phyloP scores from a whole-genome alignment of 345 rosid species.

The Rhodamnia argentea region DNA sequence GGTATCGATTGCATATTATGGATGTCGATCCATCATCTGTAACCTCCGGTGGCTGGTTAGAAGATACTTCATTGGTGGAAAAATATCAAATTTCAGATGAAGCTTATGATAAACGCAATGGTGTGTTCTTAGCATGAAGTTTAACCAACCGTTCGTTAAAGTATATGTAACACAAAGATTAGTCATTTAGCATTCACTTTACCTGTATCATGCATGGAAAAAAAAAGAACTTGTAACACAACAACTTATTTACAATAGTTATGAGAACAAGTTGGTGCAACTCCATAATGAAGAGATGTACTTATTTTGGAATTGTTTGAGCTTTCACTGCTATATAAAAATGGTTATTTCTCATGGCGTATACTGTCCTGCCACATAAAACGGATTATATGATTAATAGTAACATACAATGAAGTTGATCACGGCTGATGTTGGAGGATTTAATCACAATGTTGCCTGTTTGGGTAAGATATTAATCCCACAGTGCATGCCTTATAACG shows the following conservation, averaged over 20 bases:
- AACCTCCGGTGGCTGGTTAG: conserved; percentile 89
- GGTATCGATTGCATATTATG: conserved; percentile 65
- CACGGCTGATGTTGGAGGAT: not conserved
- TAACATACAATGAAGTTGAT: not conserved
- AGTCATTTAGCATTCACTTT: not conserved
- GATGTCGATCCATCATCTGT: conserved; percentile 90
- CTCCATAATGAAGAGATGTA: not conserved
- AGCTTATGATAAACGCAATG: conserved; percentile 58
- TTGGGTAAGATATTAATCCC: not conserved
- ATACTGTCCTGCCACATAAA: not conserved
- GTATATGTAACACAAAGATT: not conserved
- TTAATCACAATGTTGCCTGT: not conserved
- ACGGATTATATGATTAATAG: not conserved
- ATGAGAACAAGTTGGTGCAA: not conserved
- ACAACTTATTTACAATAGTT: not conserved
- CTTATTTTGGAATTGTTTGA: not conserved
- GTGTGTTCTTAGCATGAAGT: conserved; percentile 16
- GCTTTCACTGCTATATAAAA: not conserved
- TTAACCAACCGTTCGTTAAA: not conserved
- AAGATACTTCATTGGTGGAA: conserved; percentile 82
- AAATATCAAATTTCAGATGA: conserved; percentile 82
- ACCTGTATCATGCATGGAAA: not conserved
- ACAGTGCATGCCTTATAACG: not conserved
- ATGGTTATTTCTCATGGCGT: not conserved
- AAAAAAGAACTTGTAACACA: not conserved